Evolutionary conservation across 306 rosid species (phyloP), one percentile per base, ranked within the genome.

Genomic region (Rubus idaeus): DNA sequence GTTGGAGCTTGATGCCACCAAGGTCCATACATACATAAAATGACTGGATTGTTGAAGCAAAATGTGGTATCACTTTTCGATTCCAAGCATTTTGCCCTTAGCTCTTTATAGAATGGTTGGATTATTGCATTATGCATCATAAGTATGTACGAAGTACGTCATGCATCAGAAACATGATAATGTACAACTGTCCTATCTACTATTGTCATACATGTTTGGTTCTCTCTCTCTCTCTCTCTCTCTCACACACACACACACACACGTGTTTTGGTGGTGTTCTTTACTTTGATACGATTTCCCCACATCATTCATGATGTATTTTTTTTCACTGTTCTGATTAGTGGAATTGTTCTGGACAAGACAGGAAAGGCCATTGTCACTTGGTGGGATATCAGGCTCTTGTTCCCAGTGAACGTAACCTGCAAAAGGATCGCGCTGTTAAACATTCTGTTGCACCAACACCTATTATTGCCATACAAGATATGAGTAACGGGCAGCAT

Each of bases 331-430:
- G 58, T 79, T 76, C 58, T 81, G 77, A 84, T 70, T 69, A 71
- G 60, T 80, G 50, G 77, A 77, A 77, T 80, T 87, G 57, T 63
- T 86, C 63, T 78, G 83, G 84, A 78, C 81, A 76, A 75, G 52
- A 80, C 96, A 95, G 98, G 98, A 90, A 86, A 78, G 53, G 72
- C 68, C 85, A 88, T 70, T 92, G 98, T 89, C 88, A 92, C 77
- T 69, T 88, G 12, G 76, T 95, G 83, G 98, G 98, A 72, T 81
- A 68, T 87, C 93, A 86, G 68, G 79, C 89, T 37, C 80, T 63
- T 52, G 73, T 74, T 75, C 66, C 78, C 68, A 84, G 51, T 71
- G 68, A 85, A 78, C 82, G 44, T 14, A 77, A 77, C 45, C 65
- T 16, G 40, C 83, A 80, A 65, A 86, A 85, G 82, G 83, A 79